Percentiles rank a stretch among this genome's conserved stretches.
These are phyloP conservation scores for Diaporthe batatas DNA, from an alignment of 2,329 filamentous ascomycete species.

Conservation along the genomic window DNA sequence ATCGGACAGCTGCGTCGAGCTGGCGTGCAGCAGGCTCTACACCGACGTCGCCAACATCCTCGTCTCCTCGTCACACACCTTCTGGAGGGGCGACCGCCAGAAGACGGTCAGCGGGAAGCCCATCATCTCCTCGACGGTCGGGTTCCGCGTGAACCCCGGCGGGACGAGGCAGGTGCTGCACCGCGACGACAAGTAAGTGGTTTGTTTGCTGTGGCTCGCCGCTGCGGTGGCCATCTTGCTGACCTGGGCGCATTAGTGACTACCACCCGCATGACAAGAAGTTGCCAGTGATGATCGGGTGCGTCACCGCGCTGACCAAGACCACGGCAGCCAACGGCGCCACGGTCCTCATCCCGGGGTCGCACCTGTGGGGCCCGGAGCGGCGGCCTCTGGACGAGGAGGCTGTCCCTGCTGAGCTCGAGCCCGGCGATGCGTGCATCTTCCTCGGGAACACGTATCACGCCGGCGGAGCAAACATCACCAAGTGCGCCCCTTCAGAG, in stretches of 20 bases:
- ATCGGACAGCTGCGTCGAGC: slow-evolving; percentile 17
- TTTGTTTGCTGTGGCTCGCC: too few species aligned
- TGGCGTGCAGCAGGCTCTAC: slow-evolving; percentile 19
- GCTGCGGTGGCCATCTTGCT: neutral
- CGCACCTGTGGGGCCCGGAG: slow-evolving; percentile 3
- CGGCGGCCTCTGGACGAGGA: slow-evolving; percentile 10
- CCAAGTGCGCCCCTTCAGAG: neutral
- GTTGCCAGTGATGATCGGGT: slow-evolving; percentile 12
- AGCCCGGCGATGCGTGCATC: slow-evolving; percentile 11
- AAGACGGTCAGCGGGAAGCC: slow-evolving; percentile 25
- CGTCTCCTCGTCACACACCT: neutral
- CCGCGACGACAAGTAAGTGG: slow-evolving; percentile 1
- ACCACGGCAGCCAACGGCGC: slow-evolving; percentile 15
- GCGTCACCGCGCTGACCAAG: slow-evolving; percentile 13
- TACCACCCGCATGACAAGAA: slow-evolving; percentile 7
- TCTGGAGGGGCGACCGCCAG: slow-evolving; percentile 13
- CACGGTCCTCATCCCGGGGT: neutral
- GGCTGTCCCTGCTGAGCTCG: slow-evolving; percentile 2
- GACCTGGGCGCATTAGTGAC: neutral
- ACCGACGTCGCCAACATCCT: slow-evolving; percentile 13
- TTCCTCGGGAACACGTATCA: slow-evolving; percentile 18
- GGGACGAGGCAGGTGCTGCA: slow-evolving; percentile 3
- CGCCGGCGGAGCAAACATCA: neutral
- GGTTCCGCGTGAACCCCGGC: slow-evolving; percentile 2
- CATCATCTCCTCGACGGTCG: slow-evolving; percentile 17